Conservation (phyloP, 345 rosid species). For the Ceriops tagal region DNA sequence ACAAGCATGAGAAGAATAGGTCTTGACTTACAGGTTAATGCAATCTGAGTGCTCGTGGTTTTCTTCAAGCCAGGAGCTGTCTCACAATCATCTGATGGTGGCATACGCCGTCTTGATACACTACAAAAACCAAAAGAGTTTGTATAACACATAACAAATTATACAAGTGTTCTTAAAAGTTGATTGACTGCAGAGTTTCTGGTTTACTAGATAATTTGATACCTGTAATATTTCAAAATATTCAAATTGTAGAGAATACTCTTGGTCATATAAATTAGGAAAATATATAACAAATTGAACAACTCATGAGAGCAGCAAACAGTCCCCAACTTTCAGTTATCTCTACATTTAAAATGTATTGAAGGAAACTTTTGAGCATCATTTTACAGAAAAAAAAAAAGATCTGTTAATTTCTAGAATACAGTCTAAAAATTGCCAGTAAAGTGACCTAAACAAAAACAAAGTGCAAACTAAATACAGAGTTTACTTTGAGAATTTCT, state of each 20-base stretch:
- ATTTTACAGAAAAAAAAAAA: neutral
- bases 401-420: neutral
- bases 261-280: neutral
- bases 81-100: slow-evolving; percentile 24
- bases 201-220: neutral
- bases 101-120: slow-evolving; percentile 26
- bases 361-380: neutral
- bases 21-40: slow-evolving; percentile 30
- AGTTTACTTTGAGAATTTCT: neutral
- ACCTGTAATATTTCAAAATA: neutral
- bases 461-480: neutral
- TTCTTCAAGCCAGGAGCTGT: slow-evolving; percentile 29
- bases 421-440: neutral
- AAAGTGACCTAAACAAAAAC: neutral
- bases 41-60: slow-evolving; percentile 18
- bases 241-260: neutral
- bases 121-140: slow-evolving; percentile 29
- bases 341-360: neutral
- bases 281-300: neutral
- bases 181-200: neutral
- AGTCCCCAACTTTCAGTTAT: neutral
- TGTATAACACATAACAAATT: neutral
- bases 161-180: slow-evolving; percentile 1
- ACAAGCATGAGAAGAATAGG: slow-evolving; percentile 6
- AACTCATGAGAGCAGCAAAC: neutral